Percentiles rank a stretch among this genome's conserved stretches.
Conservation (phyloP, 2,329 filamentous ascomycete species). For the Amesomyces nigricolor region DNA sequence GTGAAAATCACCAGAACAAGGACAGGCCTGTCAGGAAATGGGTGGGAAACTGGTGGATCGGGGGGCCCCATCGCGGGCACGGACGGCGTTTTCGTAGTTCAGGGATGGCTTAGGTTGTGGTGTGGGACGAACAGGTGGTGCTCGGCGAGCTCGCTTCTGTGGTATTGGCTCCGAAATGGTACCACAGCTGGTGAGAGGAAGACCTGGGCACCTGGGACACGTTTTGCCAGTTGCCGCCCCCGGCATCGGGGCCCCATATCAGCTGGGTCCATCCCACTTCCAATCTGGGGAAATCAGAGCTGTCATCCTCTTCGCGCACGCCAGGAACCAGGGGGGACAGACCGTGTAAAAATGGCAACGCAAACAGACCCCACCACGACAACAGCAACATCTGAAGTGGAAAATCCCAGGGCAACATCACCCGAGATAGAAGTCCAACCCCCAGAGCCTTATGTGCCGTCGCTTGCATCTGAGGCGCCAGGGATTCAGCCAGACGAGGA, state of each 20-base stretch:
- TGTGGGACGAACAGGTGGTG: not conserved
- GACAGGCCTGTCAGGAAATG: no score
- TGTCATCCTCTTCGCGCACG: not conserved
- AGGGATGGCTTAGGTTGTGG: not conserved
- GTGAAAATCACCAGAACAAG: no score
- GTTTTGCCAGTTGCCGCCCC: not conserved
- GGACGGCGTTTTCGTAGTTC: not conserved
- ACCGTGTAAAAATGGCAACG: not conserved
- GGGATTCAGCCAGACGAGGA: not conserved
- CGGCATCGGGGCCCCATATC: not conserved
- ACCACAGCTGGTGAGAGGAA: not conserved
- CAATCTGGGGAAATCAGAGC: not conserved
- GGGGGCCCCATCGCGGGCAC: not conserved
- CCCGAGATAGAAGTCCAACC: not conserved
- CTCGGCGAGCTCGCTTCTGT: not conserved
- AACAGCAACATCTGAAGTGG: not conserved
- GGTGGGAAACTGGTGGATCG: no score
- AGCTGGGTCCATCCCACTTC: conserved; percentile 12
- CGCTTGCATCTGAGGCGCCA: not conserved
- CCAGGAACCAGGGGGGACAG: not conserved
- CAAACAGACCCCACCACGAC: not conserved
- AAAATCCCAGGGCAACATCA: not conserved
- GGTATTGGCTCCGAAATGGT: not conserved
- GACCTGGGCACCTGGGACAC: not conserved
- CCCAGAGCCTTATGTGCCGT: no score